Base-by-base conservation (phyloP, 208 protist genomes). In the Borovskyia barvae region DNA sequence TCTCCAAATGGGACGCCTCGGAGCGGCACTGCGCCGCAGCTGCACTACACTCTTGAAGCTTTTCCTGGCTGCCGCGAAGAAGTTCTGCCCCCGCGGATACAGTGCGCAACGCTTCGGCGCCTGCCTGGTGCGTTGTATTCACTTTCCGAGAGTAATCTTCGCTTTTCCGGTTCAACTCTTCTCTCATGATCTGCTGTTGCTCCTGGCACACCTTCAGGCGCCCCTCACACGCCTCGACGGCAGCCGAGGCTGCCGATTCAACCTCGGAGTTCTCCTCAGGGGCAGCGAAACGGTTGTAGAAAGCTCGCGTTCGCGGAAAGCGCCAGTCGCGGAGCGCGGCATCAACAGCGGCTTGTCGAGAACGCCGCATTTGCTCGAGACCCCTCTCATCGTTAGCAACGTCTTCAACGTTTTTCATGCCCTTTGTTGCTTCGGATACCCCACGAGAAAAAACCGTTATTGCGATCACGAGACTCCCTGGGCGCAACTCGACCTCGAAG, bases 401-500 rank as follows among this genome's bases (percentile, higher is more conserved):
- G 29, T 15, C 7, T 4, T 37, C n/a, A 7, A 39, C 15, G 42
- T 30, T 17, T n/a, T 32, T 53, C 17, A 30, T 19, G 36, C 14
- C 36, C 59, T 5, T 17, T 24, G 24, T 33, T 32, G 50, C 49
- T 25, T 0, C 33, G 2, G 33, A 1, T 1, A 35, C 37, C 28
- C 20, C 9, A 2, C 40, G 48, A 3, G 35, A 52, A 9, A 52
- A 36, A 3, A 66, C 61, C 1, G 29, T 20, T 1, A 75, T 45
- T 39, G 57, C 50, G 4, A 75, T 35, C 0, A 63, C 30, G 41
- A 75, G 67, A 32, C 61, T 70, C 39, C 62, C 73, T 5, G 25
- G 33, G 6, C 50, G 50, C 39, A 80, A 47, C 25, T 30, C 24
- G 41, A 75, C 42, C 15, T 51, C 32, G 6, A 62, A 46, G 5